Percentiles rank a stretch among this genome's conserved stretches.
These are phyloP conservation scores for Fraxinus nigra DNA, from an alignment of 305 asterid species.

Conservation along the genomic window DNA sequence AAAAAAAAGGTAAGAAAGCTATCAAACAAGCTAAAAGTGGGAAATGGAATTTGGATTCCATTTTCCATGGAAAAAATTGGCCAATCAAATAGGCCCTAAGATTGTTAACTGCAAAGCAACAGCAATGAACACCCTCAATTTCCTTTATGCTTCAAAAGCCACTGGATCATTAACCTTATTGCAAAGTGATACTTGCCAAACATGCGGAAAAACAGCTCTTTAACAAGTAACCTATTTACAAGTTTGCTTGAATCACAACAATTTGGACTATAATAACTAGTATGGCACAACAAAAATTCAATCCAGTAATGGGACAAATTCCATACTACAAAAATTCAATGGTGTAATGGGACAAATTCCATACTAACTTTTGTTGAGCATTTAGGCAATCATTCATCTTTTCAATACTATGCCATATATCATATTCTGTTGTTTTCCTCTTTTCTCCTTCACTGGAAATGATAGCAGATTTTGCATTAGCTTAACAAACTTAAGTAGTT, in stretches of 20 bases:
- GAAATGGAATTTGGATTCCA: too few relatives aligned
- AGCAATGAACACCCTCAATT: background rate
- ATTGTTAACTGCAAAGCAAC: constrained; percentile 1
- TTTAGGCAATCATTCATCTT: background rate
- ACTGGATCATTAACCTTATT: background rate
- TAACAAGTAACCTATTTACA: background rate
- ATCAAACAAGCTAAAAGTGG: too few relatives aligned
- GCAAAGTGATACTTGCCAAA: background rate
- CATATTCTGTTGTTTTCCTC: background rate
- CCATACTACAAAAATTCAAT: background rate
- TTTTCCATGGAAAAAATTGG: too few relatives aligned
- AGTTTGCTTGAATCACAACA: background rate
- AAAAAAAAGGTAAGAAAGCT: too few relatives aligned
- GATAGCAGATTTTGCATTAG: background rate
- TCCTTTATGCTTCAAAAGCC: background rate
- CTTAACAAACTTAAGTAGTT: background rate
- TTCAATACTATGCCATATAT: background rate
- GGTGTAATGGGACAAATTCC: background rate
- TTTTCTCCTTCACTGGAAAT: background rate
- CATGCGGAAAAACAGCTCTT: background rate
- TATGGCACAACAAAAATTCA: constrained; percentile 6
- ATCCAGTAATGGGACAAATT: background rate
- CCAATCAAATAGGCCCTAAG: too few relatives aligned
- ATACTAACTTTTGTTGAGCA: background rate
- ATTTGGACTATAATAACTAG: background rate